Percentiles rank a stretch among this genome's conserved stretches.
phyloP scores from a whole-genome alignment of 805 yeast species.

The Yamadazyma laniorum region DNA sequence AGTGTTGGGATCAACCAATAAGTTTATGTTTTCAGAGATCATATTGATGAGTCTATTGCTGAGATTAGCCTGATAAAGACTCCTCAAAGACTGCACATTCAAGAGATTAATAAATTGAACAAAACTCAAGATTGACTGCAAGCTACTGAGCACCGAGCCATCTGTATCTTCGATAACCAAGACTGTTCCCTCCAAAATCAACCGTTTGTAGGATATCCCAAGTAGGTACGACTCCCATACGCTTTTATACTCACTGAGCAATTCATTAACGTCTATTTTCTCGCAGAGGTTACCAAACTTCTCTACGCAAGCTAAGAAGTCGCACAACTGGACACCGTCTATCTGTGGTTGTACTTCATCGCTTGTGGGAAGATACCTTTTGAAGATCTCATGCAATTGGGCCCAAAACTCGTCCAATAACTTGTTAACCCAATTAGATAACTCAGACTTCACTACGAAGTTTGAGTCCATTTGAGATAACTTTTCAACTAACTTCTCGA shows the following conservation, averaged over 20 bases:
- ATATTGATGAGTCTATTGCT: slow-evolving; percentile 27
- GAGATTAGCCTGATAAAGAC: slow-evolving; percentile 22
- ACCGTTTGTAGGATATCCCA: slow-evolving; percentile 4
- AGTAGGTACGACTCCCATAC: slow-evolving; percentile 13
- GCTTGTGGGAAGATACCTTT: slow-evolving; percentile 21
- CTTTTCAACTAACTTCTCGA: slow-evolving; percentile 19
- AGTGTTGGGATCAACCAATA: slow-evolving; percentile 17
- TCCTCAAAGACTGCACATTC: slow-evolving; percentile 20
- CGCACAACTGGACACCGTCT: slow-evolving; percentile 12
- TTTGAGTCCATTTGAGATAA: slow-evolving; percentile 14
- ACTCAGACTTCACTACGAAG: slow-evolving; percentile 15
- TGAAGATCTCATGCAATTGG: slow-evolving; percentile 17
- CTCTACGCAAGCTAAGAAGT: slow-evolving; percentile 10
- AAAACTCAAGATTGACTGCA: slow-evolving; percentile 26
- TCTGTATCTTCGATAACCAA: slow-evolving; percentile 2
- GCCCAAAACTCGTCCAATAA: slow-evolving; percentile 12
- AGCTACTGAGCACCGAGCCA: slow-evolving; percentile 4
- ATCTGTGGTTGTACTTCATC: slow-evolving; percentile 9
- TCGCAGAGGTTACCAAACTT: slow-evolving; percentile 10
- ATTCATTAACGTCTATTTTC: slow-evolving; percentile 9
- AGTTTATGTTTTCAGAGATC: slow-evolving; percentile 31
- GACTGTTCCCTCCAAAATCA: background rate
- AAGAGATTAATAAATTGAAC: slow-evolving; percentile 30
- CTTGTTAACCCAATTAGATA: slow-evolving; percentile 9
- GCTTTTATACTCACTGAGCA: slow-evolving; percentile 11